phyloP scores from a whole-genome alignment of 2,329 filamentous ascomycete genomes.

The Bipolaris gigantea region DNA sequence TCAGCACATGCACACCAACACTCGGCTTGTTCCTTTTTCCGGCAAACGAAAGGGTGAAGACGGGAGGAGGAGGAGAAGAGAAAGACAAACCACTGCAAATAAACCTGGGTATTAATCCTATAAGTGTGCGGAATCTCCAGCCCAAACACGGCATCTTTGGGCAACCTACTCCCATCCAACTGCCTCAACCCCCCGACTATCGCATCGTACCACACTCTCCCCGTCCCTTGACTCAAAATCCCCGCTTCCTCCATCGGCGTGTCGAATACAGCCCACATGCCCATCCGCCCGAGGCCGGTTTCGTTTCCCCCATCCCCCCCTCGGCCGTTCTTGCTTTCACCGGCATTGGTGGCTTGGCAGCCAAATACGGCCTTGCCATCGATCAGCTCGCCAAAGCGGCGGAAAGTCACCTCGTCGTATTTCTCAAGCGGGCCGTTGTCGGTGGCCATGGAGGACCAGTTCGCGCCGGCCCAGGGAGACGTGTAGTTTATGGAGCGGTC shows the following conservation, averaged over 20 bases:
- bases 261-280: conserved; percentile 38
- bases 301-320: conserved; percentile 19
- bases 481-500: conserved; percentile 92
- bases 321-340: conserved; percentile 8
- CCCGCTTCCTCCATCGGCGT: conserved; percentile 36
- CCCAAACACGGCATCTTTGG: conserved; percentile 43
- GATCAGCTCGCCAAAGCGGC: conserved; percentile 31
- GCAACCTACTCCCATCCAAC: conserved; percentile 36
- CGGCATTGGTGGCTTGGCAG: conserved; percentile 12
- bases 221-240: conserved; percentile 42
- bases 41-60: no score
- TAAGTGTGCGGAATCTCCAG: conserved; percentile 43
- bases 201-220: conserved; percentile 49
- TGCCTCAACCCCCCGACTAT: conserved; percentile 44
- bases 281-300: conserved; percentile 29
- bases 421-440: conserved; percentile 39
- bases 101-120: conserved; percentile 45
- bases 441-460: conserved; percentile 63
- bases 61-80: no score
- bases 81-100: conserved; percentile 40
- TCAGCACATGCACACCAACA: no score
- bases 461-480: conserved; percentile 86
- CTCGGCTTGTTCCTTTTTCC: no score
- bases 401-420: conserved; percentile 38
- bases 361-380: conserved; percentile 29